Percentiles rank a stretch among this genome's conserved stretches.
Conservation (phyloP, 2,329 filamentous ascomycete genomes). For the Thielaviopsis punctulata region DNA sequence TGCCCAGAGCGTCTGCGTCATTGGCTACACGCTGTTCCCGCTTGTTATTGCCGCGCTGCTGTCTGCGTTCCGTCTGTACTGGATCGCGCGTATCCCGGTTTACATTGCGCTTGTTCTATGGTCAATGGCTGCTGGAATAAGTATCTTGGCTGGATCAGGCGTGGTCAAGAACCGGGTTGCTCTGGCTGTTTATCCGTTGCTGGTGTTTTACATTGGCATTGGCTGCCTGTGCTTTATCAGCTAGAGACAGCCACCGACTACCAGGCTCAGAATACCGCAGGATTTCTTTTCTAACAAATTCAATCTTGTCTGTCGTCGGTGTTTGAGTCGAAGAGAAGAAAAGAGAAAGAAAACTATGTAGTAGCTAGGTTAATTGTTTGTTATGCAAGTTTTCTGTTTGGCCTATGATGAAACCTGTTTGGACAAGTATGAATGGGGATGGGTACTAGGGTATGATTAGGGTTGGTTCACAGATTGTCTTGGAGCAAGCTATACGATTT, state of each 20-base stretch:
- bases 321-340: no score
- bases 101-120: conserved; percentile 78
- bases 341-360: no score
- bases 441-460: no score
- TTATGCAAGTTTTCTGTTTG: not conserved
- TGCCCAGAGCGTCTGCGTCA: conserved; percentile 93
- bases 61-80: conserved; percentile 63
- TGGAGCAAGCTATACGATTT: no score
- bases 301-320: not conserved
- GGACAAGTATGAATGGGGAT: no score
- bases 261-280: not conserved
- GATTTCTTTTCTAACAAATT: no score
- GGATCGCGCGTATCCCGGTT: conserved; percentile 72
- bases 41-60: conserved; percentile 84
- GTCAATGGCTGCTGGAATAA: conserved; percentile 89
- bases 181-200: conserved; percentile 83
- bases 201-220: conserved; percentile 86
- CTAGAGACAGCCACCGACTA: conserved; percentile 25
- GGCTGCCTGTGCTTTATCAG: conserved; percentile 96
- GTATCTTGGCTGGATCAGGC: conserved; percentile 86
- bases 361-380: not conserved
- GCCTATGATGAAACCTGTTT: no score
- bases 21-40: conserved; percentile 95
- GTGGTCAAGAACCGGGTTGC: conserved; percentile 89
- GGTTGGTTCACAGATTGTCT: no score